A percentile compares a stretch with the other conserved stretches of the same genome.
These are phyloP conservation scores for Syncephalastrum contaminatum DNA, from an alignment of 371 early-diverging fungal genomes.

Conservation along the genomic window DNA sequence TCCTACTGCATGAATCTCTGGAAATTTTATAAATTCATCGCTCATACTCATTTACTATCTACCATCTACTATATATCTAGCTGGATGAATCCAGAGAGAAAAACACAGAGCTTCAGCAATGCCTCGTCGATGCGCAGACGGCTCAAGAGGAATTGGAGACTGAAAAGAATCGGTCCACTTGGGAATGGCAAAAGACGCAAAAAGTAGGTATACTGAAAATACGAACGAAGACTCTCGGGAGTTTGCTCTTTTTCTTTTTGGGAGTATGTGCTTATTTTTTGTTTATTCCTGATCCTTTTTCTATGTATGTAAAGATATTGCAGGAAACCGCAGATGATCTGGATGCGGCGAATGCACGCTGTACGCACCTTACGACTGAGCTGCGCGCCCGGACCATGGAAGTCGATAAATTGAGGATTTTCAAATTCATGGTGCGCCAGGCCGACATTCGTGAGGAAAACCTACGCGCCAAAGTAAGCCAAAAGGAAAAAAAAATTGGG, in stretches of 20 bases:
- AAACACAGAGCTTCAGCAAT: constrained; percentile 25
- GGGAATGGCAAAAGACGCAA: constrained; percentile 46
- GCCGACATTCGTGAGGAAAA: constrained; percentile 45
- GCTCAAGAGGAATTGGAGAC: constrained; percentile 25
- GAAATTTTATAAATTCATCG: too few species aligned
- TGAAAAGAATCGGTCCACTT: constrained; percentile 24
- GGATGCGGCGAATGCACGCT: constrained; percentile 32
- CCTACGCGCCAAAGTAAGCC: constrained; percentile 33
- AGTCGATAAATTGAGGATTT: constrained; percentile 41
- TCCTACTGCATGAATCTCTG: background rate
- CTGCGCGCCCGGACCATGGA: constrained; percentile 29
- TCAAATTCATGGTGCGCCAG: constrained; percentile 44
- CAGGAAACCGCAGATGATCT: constrained; percentile 36
- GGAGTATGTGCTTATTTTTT: background rate
- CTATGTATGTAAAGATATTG: constrained; percentile 18
- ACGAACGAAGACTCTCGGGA: background rate
- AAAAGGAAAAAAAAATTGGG: background rate
- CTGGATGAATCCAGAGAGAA: constrained; percentile 27
- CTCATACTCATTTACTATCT: too few species aligned
- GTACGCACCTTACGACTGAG: constrained; percentile 35
- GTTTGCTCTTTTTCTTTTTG: constrained; percentile 1
- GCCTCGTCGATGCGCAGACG: constrained; percentile 30
- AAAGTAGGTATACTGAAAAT: constrained; percentile 26
- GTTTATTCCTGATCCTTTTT: constrained; percentile 2
- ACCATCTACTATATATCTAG: constrained; percentile 17